Base-by-base conservation (phyloP, 495 filamentous ascomycete species). In the Aspergillus affinis region DNA sequence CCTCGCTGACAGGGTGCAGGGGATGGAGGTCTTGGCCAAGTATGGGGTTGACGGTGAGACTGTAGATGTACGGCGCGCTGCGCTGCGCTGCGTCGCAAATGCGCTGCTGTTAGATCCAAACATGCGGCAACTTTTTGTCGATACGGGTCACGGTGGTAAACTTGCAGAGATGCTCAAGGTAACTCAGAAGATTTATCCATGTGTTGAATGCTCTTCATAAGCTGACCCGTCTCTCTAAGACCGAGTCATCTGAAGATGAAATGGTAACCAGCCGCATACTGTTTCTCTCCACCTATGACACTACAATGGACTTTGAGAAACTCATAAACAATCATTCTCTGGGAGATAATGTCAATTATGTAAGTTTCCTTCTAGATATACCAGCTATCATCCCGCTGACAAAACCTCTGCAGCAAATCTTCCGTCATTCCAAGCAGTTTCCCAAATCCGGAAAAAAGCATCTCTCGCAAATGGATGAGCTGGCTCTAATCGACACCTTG, bases 11-110 rank as follows among this genome's bases (percentile, higher is more conserved):
- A 21, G 44, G 15, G 9, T 32, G n/a, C 60, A 96, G 90, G 92
- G 91, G 6, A 88, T 98, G 45, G 75, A 86, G 48, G 86, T 81
- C 6, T 77, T 98, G 44, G 78, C 84, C 44, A 83, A 77, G 46
- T 86, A 94, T 77, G 91, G 86, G 18, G 87, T 97, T 58, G 76
- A 84, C 23, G 67, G 70, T 7, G 79, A 87, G 54, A 85, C 82
- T 8, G 58, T 76, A 0, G 79, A 82, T 5, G 83, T 88, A 2
- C 90, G 90, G 7, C 85, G 85, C 54, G 86, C 92, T 66, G 94
- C 93, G 4, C 74, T 97, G 30, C 84, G 92, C 58, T 91, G 91
- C 63, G 78, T 98, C 26, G 94, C 92, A 58, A 98, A 98, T 74
- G 84, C 92, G 5, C 75, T 98, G 32, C 76, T 97, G 5, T 80